Evolutionary conservation across 2,329 filamentous ascomycete genomes (phyloP).

Genomic region (Cadophora luteo-olivacea): DNA sequence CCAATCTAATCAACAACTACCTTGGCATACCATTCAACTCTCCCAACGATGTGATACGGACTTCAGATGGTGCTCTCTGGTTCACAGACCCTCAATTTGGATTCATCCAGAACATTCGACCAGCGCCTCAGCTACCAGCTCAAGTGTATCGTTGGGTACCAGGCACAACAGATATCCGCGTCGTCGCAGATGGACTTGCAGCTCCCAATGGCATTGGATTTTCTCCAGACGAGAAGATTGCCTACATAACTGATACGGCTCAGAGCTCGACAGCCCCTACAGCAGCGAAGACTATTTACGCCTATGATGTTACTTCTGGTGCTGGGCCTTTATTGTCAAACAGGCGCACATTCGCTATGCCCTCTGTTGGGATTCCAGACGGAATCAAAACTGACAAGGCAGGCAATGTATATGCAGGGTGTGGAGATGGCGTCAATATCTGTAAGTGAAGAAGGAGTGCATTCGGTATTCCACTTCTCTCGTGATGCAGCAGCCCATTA

Average conservation of each 20-base stretch:
- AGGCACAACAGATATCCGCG: constrained; percentile 56
- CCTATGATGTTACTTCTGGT: constrained; percentile 26
- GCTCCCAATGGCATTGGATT: constrained; percentile 64
- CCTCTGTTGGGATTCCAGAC: constrained; percentile 15
- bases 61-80: constrained; percentile 61
- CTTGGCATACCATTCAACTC: constrained; percentile 64
- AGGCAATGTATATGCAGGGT: constrained; percentile 16
- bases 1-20: constrained; percentile 63
- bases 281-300: constrained; percentile 44
- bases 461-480: neutral
- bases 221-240: constrained; percentile 56
- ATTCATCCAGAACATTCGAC: constrained; percentile 62
- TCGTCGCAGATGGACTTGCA: constrained; percentile 62
- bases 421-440: constrained; percentile 59
- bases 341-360: constrained; percentile 19
- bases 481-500: too few relatives aligned
- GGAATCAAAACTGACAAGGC: constrained; percentile 18
- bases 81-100: constrained; percentile 69
- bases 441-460: constrained; percentile 36
- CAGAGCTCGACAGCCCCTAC: constrained; percentile 46
- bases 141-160: constrained; percentile 64
- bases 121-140: constrained; percentile 56
- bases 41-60: constrained; percentile 62
- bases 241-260: constrained; percentile 60
- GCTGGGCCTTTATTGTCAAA: constrained; percentile 19